Percentiles rank a stretch among this genome's conserved stretches.
These are phyloP conservation scores for Kockiozyma suomiensis DNA, from an alignment of 805 yeast genomes.

Conservation along the genomic window DNA sequence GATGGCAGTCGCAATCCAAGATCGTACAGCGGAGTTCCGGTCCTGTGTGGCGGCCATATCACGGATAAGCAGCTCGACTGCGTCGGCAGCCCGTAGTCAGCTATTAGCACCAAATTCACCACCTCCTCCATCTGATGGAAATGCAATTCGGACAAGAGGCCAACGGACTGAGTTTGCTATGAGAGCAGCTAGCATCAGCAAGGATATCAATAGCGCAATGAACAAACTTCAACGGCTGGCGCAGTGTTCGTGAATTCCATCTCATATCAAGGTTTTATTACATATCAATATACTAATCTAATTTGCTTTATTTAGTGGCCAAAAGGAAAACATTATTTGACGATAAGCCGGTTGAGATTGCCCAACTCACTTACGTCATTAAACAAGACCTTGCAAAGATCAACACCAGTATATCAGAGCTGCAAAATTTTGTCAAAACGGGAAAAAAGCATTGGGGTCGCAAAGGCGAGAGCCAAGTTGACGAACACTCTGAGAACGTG, in stretches of 20 bases:
- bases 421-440: slow-evolving; percentile 55
- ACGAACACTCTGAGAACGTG: slow-evolving; percentile 80
- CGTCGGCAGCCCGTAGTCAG: slow-evolving; percentile 39
- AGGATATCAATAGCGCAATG: slow-evolving; percentile 85
- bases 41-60: slow-evolving; percentile 82
- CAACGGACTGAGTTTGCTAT: slow-evolving; percentile 59
- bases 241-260: slow-evolving; percentile 40
- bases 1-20: slow-evolving; percentile 43
- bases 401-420: slow-evolving; percentile 66
- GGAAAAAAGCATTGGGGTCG: slow-evolving; percentile 42
- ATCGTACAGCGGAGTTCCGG: slow-evolving; percentile 89
- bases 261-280: too few species aligned
- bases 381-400: slow-evolving; percentile 83
- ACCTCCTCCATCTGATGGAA: slow-evolving; percentile 11
- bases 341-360: slow-evolving; percentile 91
- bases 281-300: background rate
- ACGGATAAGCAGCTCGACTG: slow-evolving; percentile 50
- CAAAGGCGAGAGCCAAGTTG: slow-evolving; percentile 58
- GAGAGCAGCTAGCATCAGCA: slow-evolving; percentile 80
- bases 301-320: slow-evolving; percentile 53
- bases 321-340: slow-evolving; percentile 88
- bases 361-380: slow-evolving; percentile 81
- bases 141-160: slow-evolving; percentile 34
- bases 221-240: slow-evolving; percentile 80
- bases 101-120: slow-evolving; percentile 32